These are phyloP conservation scores for Pleurotus tuber-regium DNA, from an alignment of 768 basidiomycete species.

Conservation along the genomic window DNA sequence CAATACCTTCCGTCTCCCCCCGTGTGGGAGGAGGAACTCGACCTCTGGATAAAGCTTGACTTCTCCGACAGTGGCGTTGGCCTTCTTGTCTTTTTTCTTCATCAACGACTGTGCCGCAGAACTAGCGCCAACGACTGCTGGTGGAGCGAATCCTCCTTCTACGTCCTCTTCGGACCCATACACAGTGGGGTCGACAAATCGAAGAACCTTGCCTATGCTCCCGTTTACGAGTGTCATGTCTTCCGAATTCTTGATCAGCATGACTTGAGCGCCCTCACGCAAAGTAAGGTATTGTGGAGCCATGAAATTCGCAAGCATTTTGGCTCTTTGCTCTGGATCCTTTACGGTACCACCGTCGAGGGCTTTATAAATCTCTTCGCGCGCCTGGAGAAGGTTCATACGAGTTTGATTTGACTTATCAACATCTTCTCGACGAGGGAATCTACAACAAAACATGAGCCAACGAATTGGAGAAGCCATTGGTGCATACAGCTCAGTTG, in stretches of 20 bases:
- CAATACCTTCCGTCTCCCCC: slow-evolving; percentile 48
- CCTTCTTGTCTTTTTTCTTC: slow-evolving; percentile 26
- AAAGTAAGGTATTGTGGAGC: slow-evolving; percentile 69
- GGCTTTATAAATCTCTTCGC: slow-evolving; percentile 54
- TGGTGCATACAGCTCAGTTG: slow-evolving; percentile 81
- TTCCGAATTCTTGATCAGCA: slow-evolving; percentile 88
- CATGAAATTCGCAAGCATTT: slow-evolving; percentile 89
- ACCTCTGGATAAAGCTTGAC: slow-evolving; percentile 61
- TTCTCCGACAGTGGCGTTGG: slow-evolving; percentile 14
- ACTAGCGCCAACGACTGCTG: slow-evolving; percentile 27
- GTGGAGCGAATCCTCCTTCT: slow-evolving; percentile 27
- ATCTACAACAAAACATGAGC: slow-evolving; percentile 42
- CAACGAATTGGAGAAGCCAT: not conserved
- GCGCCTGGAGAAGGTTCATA: slow-evolving; percentile 51
- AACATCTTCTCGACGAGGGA: slow-evolving; percentile 90
- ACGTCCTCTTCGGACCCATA: slow-evolving; percentile 42
- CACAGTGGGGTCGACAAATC: slow-evolving; percentile 59
- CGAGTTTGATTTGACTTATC: slow-evolving; percentile 77
- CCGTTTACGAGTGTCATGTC: slow-evolving; percentile 94
- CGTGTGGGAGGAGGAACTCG: slow-evolving; percentile 68
- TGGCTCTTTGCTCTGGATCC: slow-evolving; percentile 60
- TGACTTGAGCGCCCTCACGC: slow-evolving; percentile 83
- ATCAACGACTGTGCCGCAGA: slow-evolving; percentile 19
- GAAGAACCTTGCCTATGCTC: slow-evolving; percentile 80
- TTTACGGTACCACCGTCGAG: slow-evolving; percentile 60